Evolutionary conservation across 768 basidiomycete species (phyloP).

Genomic region (Tulasnella calospora): DNA sequence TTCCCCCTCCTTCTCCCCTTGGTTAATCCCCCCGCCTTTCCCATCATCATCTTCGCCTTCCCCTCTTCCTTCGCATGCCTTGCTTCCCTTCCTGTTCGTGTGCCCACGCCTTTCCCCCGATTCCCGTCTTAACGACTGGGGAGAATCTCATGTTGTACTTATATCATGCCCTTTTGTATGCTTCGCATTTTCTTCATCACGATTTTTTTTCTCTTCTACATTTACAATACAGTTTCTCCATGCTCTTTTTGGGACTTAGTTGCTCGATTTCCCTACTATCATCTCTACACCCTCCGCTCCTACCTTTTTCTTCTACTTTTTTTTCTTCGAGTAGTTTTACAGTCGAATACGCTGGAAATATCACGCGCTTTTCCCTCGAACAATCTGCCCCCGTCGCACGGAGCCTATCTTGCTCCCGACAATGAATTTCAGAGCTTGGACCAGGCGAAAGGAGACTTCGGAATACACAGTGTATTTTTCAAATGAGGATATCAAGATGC

Average conservation of each 20-base stretch:
- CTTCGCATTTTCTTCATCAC: not conserved
- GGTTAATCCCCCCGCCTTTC: not conserved
- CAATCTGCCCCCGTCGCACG: not conserved
- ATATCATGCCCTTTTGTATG: not conserved
- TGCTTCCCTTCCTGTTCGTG: not conserved
- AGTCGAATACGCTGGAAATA: not conserved
- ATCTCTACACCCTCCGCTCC: too few relatives aligned
- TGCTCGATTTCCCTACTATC: not conserved
- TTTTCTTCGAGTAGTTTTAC: not conserved
- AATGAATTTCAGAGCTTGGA: not conserved
- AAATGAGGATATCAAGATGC: not conserved
- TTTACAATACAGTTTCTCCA: not conserved
- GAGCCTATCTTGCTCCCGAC: not conserved
- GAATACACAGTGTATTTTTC: not conserved
- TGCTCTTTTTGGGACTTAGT: not conserved
- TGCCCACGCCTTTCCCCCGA: not conserved
- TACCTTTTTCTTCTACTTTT: not conserved
- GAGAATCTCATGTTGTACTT: slow-evolving; percentile 5
- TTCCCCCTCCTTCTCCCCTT: not conserved
- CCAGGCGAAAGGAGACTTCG: not conserved
- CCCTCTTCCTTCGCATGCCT: slow-evolving; percentile 2
- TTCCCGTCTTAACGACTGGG: not conserved
- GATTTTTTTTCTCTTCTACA: not conserved
- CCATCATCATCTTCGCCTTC: not conserved
- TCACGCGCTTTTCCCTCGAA: slow-evolving; percentile 2